Conservation (phyloP, 2,329 filamentous ascomycete species). For the Balansia obtecta region DNA sequence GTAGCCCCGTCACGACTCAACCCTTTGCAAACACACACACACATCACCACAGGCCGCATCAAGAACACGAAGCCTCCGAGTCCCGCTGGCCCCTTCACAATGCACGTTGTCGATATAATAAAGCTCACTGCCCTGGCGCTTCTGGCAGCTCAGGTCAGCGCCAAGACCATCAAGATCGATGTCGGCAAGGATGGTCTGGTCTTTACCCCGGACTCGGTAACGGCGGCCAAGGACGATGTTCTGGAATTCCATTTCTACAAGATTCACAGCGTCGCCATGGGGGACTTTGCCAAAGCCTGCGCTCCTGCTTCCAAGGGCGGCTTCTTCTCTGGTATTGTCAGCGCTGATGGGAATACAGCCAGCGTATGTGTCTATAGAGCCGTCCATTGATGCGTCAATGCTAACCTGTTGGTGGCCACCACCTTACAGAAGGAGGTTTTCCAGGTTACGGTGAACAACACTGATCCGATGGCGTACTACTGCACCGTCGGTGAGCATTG, state of each 20-base stretch:
- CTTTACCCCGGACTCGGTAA: slow-evolving; percentile 22
- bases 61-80: neutral
- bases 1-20: neutral
- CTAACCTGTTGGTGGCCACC: slow-evolving; percentile 2
- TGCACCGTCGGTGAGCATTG: slow-evolving; percentile 17
- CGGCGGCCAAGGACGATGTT: slow-evolving; percentile 30
- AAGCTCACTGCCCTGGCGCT: slow-evolving; percentile 7
- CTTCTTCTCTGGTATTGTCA: slow-evolving; percentile 9
- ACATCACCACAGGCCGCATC: neutral
- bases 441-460: slow-evolving; percentile 16
- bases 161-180: slow-evolving; percentile 22
- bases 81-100: neutral
- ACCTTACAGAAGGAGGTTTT: slow-evolving; percentile 9
- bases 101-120: slow-evolving; percentile 9
- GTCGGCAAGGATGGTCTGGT: slow-evolving; percentile 29
- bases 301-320: slow-evolving; percentile 17
- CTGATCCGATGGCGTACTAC: slow-evolving; percentile 19
- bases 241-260: slow-evolving; percentile 39
- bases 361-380: neutral
- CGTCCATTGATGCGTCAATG: neutral
- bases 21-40: neutral
- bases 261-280: slow-evolving; percentile 32
- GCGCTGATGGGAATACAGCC: neutral
- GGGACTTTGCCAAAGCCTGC: slow-evolving; percentile 36
- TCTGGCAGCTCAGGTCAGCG: slow-evolving; percentile 11